Evolutionary conservation across 495 filamentous ascomycete species (phyloP).

Genomic region (Penicillium mononematosum): DNA sequence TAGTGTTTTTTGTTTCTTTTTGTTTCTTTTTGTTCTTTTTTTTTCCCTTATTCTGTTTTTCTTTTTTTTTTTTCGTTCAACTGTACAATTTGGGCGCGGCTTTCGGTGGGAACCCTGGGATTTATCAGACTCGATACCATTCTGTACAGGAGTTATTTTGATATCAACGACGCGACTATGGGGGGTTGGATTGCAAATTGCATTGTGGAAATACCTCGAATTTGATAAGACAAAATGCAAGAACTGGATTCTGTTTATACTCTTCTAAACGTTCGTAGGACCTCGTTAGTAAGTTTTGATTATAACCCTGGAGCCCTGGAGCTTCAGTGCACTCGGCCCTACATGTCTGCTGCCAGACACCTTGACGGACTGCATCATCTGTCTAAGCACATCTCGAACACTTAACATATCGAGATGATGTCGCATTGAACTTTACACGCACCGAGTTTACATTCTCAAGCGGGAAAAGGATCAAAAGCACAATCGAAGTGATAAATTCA

Average conservation of each 20-base stretch:
- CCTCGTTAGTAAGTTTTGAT: neutral
- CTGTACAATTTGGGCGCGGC: constrained; percentile 28
- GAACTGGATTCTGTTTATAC: constrained; percentile 8
- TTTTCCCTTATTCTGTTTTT: constrained; percentile 7
- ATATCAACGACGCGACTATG: constrained; percentile 9
- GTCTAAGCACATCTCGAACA: neutral
- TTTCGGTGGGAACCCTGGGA: constrained; percentile 21
- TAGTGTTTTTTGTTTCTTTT: constrained; percentile 3
- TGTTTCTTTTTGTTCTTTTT: neutral
- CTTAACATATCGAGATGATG: neutral
- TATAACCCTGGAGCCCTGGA: too few relatives aligned
- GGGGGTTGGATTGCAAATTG: constrained; percentile 9
- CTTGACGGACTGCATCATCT: neutral
- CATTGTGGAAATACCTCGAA: constrained; percentile 25
- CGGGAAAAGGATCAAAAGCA: neutral
- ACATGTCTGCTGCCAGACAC: neutral
- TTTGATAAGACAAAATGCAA: constrained; percentile 23
- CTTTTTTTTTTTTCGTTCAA: constrained; percentile 14
- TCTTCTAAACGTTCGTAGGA: neutral
- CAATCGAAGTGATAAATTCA: neutral
- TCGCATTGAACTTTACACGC: neutral
- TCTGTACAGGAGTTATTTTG: constrained; percentile 39
- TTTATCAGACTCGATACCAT: constrained; percentile 45
- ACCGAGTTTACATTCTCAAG: neutral
- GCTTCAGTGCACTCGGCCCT: neutral